A percentile compares a stretch with the other conserved stretches of the same genome.
These are phyloP conservation scores for Talaromyces wortmannii DNA, from an alignment of 495 filamentous ascomycete species.

Conservation along the genomic window DNA sequence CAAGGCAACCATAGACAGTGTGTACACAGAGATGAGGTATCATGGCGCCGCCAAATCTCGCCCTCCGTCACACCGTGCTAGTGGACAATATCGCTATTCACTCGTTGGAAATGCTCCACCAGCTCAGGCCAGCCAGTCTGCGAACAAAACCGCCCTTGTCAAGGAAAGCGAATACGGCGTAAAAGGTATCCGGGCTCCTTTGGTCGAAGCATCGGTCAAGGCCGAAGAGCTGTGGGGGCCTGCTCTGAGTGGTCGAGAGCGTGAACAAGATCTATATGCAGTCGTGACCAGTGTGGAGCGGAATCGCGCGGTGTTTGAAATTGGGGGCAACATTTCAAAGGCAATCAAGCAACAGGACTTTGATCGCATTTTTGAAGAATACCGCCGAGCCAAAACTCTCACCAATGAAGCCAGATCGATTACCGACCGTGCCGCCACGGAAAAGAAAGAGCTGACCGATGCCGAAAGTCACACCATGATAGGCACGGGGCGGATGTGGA, in stretches of 20 bases:
- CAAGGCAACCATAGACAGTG: slow-evolving; percentile 95
- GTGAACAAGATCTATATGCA: slow-evolving; percentile 76
- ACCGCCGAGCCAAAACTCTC: slow-evolving; percentile 66
- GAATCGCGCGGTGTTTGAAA: slow-evolving; percentile 73
- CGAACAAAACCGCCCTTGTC: slow-evolving; percentile 78
- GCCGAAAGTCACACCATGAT: slow-evolving; percentile 76
- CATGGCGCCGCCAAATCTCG: slow-evolving; percentile 55
- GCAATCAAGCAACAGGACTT: slow-evolving; percentile 86
- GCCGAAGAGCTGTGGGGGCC: slow-evolving; percentile 97
- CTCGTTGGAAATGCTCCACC: slow-evolving; percentile 38
- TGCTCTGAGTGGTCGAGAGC: slow-evolving; percentile 83
- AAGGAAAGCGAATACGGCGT: slow-evolving; percentile 96
- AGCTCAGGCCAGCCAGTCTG: slow-evolving; percentile 14
- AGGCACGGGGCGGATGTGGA: slow-evolving; percentile 89
- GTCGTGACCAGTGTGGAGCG: slow-evolving; percentile 67
- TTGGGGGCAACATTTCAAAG: slow-evolving; percentile 68
- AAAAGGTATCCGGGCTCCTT: slow-evolving; percentile 75
- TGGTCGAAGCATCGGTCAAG: slow-evolving; percentile 84
- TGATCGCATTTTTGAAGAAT: slow-evolving; percentile 79
- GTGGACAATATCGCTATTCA: slow-evolving; percentile 52
- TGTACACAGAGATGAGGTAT: slow-evolving; percentile 96
- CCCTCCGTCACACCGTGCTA: slow-evolving; percentile 51
- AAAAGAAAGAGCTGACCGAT: slow-evolving; percentile 51
- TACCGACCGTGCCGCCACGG: slow-evolving; percentile 43
- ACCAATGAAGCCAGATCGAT: slow-evolving; percentile 65